A percentile compares a stretch with the other conserved stretches of the same genome.
These are phyloP conservation scores for Oryza coarctata DNA, from an alignment of 176 grass and related monocot species.

Conservation along the genomic window DNA sequence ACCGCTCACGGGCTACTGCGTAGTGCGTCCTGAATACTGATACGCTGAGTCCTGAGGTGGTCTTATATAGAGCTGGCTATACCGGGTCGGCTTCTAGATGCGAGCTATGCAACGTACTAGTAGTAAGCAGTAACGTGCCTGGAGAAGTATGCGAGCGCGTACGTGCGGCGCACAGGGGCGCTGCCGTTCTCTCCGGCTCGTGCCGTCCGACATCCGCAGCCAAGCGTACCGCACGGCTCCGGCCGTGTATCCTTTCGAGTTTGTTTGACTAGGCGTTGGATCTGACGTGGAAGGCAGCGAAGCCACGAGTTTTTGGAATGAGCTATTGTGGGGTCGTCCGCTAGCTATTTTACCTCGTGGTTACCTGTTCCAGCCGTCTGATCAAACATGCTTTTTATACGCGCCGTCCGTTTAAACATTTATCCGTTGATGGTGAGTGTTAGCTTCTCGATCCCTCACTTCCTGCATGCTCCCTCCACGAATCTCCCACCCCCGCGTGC, in stretches of 20 bases:
- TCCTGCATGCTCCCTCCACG: too few species aligned
- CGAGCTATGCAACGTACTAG: too few species aligned
- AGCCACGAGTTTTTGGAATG: neutral
- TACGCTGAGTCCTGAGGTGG: neutral
- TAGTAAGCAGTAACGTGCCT: neutral
- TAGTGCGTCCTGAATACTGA: neutral
- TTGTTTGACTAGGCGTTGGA: neutral
- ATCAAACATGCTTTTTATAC: neutral
- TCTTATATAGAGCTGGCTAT: neutral
- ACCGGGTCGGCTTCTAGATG: too few species aligned
- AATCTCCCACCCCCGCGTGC: too few species aligned
- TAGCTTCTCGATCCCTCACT: too few species aligned
- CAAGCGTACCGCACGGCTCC: neutral
- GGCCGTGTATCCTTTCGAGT: too few species aligned
- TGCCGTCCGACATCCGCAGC: neutral
- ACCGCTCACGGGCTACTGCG: neutral
- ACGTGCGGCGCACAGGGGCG: neutral
- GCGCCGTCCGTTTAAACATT: too few species aligned
- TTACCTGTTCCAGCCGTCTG: neutral
- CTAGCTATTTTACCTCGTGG: neutral
- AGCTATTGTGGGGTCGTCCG: neutral
- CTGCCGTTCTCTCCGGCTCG: neutral
- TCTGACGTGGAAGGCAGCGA: neutral
- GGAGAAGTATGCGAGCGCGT: neutral
- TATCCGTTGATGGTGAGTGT: too few species aligned